phyloP scores from a whole-genome alignment of 73 alveolate genomes.

The Paraurostyla sp. region DNA sequence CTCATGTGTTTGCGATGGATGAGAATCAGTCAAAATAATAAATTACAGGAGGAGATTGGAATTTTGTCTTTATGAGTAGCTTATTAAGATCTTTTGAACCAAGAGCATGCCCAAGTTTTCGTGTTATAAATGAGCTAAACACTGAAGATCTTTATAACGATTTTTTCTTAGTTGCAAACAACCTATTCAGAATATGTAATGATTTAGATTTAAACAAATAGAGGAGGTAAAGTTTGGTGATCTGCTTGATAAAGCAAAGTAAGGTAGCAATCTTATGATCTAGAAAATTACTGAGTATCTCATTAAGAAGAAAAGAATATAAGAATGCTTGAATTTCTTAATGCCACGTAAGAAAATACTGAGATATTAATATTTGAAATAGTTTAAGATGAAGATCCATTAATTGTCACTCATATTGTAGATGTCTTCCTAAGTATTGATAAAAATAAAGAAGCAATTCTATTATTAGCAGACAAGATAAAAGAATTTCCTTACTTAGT shows the following conservation, averaged over 20 bases:
- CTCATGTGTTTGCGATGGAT: slow-evolving; percentile 73
- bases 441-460: slow-evolving; percentile 66
- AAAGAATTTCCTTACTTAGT: slow-evolving; percentile 75
- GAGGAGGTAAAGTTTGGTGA: slow-evolving; percentile 71
- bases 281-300: slow-evolving; percentile 69
- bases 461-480: slow-evolving; percentile 62
- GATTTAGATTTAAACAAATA: not conserved
- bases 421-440: slow-evolving; percentile 65
- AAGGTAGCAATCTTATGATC: slow-evolving; percentile 68
- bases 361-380: no score
- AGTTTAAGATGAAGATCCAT: slow-evolving; percentile 75
- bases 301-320: slow-evolving; percentile 70
- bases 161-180: slow-evolving; percentile 63
- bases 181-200: slow-evolving; percentile 32
- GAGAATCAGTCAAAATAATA: slow-evolving; percentile 53
- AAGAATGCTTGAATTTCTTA: slow-evolving; percentile 55
- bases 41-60: slow-evolving; percentile 78
- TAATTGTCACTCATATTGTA: slow-evolving; percentile 60
- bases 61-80: slow-evolving; percentile 87
- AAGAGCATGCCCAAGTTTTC: slow-evolving; percentile 24
- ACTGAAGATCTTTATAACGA: slow-evolving; percentile 62
- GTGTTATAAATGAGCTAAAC: slow-evolving; percentile 51
- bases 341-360: slow-evolving; percentile 27
- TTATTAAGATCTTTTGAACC: slow-evolving; percentile 84
- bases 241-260: slow-evolving; percentile 66